These are phyloP conservation scores for Phaffia rhodozyma DNA, from an alignment of 1,284 basidiomycete species.

Conservation along the genomic window DNA sequence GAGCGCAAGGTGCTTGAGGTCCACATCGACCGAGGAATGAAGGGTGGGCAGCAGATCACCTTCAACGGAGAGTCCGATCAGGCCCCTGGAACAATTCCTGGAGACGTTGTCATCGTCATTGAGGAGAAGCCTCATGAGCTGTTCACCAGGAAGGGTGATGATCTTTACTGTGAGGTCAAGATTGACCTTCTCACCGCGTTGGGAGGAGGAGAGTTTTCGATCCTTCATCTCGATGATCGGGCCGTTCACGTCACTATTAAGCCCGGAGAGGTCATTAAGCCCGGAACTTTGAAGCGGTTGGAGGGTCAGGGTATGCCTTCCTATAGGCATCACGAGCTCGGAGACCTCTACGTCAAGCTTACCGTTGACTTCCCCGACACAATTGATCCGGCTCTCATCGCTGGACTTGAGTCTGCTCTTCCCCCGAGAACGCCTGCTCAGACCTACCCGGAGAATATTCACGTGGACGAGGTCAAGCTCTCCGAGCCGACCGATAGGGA, in stretches of 20 bases:
- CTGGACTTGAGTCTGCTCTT: conserved; percentile 72
- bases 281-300: conserved; percentile 82
- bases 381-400: conserved; percentile 57
- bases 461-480: conserved; percentile 76
- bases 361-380: conserved; percentile 80
- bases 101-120: conserved; percentile 94
- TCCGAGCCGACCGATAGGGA: conserved; percentile 71
- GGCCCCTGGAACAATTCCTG: conserved; percentile 75
- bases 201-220: conserved; percentile 78
- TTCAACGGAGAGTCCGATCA: conserved; percentile 96
- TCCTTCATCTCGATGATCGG: conserved; percentile 90
- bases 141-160: conserved; percentile 88
- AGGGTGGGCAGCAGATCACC: conserved; percentile 87
- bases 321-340: conserved; percentile 89
- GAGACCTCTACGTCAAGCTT: conserved; percentile 84
- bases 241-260: conserved; percentile 71
- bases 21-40: conserved; percentile 99
- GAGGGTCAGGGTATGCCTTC: conserved; percentile 97
- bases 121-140: conserved; percentile 88
- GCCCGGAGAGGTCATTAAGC: conserved; percentile 87
- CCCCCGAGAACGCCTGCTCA: conserved; percentile 62
- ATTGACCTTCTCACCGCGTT: conserved; percentile 90
- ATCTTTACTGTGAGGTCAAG: conserved; percentile 76
- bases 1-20: conserved; percentile 99
- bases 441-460: conserved; percentile 54